phyloP scores from a whole-genome alignment of 768 basidiomycete genomes.

The Flagelloscypha sp. region DNA sequence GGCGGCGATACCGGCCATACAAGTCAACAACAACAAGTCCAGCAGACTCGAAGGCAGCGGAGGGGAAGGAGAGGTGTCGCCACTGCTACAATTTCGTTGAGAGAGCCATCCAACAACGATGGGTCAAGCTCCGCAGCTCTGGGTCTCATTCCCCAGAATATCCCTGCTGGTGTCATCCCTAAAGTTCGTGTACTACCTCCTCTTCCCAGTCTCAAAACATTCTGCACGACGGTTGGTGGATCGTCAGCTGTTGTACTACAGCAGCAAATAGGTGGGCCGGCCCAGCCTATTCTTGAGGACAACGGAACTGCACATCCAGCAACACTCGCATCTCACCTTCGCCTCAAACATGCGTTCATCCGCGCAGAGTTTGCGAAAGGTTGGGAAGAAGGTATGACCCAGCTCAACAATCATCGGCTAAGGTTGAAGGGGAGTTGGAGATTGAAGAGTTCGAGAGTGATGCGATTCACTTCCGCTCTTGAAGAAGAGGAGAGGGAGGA shows the following conservation, averaged over 20 bases:
- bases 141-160: conserved; percentile 3
- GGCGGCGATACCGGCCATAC: not conserved
- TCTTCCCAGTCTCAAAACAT: conserved; percentile 36
- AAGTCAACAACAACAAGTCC: not conserved
- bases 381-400: conserved; percentile 52
- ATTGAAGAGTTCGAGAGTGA: conserved; percentile 31
- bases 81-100: conserved; percentile 55
- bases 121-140: conserved; percentile 7
- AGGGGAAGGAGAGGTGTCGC: conserved; percentile 57
- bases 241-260: not conserved
- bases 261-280: conserved; percentile 9
- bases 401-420: conserved; percentile 35
- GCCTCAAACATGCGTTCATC: conserved; percentile 31
- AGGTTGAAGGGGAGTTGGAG: conserved; percentile 7
- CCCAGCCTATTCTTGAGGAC: not conserved
- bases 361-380: conserved; percentile 49
- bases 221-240: conserved; percentile 40
- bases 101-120: conserved; percentile 20
- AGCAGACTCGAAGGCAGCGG: conserved; percentile 16
- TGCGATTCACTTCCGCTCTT: conserved; percentile 6
- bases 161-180: conserved; percentile 12
- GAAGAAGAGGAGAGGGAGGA: conserved; percentile 11
- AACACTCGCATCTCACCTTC: conserved; percentile 14
- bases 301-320: not conserved
- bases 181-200: conserved; percentile 55